These are phyloP conservation scores for Macrotyloma uniflorum DNA, from an alignment of 306 rosid species.

Conservation along the genomic window DNA sequence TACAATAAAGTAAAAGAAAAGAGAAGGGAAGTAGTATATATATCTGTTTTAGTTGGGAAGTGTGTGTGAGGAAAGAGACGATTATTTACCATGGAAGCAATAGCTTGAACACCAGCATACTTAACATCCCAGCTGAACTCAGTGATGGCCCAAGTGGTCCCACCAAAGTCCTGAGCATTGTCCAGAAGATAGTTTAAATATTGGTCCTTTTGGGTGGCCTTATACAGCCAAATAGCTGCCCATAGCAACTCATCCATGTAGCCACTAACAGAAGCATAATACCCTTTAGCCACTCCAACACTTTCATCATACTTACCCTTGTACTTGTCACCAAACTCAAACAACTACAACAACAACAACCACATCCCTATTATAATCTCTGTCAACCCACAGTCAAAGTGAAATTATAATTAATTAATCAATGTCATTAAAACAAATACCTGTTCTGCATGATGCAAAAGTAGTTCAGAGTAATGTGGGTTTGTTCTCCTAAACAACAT, in stretches of 20 bases:
- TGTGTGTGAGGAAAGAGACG: no score
- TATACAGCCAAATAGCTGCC: slow-evolving; percentile 84
- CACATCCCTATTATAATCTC: neutral
- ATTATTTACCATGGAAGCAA: slow-evolving; percentile 65
- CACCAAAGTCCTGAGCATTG: slow-evolving; percentile 67
- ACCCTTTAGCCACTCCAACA: slow-evolving; percentile 62
- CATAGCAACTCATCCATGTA: slow-evolving; percentile 88
- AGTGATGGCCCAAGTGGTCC: slow-evolving; percentile 74
- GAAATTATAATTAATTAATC: neutral
- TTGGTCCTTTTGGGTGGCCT: slow-evolving; percentile 57
- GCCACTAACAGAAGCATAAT: slow-evolving; percentile 80
- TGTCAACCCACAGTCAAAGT: neutral
- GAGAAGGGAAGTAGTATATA: no score
- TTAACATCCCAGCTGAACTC: slow-evolving; percentile 92
- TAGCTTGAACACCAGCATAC: slow-evolving; percentile 69
- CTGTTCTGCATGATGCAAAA: slow-evolving; percentile 78
- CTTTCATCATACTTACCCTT: slow-evolving; percentile 81
- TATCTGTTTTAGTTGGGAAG: no score
- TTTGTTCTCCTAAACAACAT: slow-evolving; percentile 70
- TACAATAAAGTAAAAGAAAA: no score
- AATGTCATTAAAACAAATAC: slow-evolving; percentile 40
- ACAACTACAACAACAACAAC: slow-evolving; percentile 57
- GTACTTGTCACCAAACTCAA: slow-evolving; percentile 78
- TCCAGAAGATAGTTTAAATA: slow-evolving; percentile 61
- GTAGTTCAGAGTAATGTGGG: slow-evolving; percentile 78